These are phyloP conservation scores for Prototheca wickerhamii DNA, from an alignment of 163 green algal species.

Conservation along the genomic window DNA sequence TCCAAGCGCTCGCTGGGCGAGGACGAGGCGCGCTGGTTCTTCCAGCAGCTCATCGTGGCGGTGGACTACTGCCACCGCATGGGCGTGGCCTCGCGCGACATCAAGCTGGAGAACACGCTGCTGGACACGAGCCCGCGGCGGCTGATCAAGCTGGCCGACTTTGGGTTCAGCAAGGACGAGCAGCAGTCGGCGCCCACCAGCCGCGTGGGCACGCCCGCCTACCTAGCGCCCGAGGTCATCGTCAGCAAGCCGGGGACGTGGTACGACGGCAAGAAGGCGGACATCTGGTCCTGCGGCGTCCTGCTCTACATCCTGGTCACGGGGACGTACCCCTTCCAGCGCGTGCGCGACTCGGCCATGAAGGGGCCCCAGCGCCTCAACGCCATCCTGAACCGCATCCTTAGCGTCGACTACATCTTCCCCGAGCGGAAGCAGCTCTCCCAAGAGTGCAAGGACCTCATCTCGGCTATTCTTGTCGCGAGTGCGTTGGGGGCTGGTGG, in stretches of 20 bases:
- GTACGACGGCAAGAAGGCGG: slow-evolving; percentile 52
- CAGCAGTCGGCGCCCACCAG: slow-evolving; percentile 22
- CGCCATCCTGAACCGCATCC: slow-evolving; percentile 27
- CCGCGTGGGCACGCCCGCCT: slow-evolving; percentile 66
- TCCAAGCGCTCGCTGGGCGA: slow-evolving; percentile 16
- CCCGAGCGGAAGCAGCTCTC: slow-evolving; percentile 2
- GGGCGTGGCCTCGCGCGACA: slow-evolving; percentile 29
- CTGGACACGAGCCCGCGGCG: slow-evolving; percentile 18
- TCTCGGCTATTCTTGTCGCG: slow-evolving; percentile 13
- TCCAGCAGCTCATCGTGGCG: slow-evolving; percentile 43
- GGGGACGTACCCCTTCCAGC: slow-evolving; percentile 39
- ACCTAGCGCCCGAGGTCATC: slow-evolving; percentile 75
- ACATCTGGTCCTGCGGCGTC: slow-evolving; percentile 56
- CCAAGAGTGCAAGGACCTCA: slow-evolving; percentile 9
- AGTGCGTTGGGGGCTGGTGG: background rate
- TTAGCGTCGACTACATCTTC: slow-evolving; percentile 21
- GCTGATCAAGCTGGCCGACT: slow-evolving; percentile 29
- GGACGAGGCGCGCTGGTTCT: slow-evolving; percentile 33
- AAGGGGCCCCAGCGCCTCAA: slow-evolving; percentile 15
- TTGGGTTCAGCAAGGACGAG: slow-evolving; percentile 39
- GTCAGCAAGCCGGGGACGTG: background rate
- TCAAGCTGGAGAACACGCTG: slow-evolving; percentile 52
- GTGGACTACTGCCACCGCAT: slow-evolving; percentile 42
- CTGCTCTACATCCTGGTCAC: slow-evolving; percentile 50
- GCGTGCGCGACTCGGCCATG: slow-evolving; percentile 14